Conservation (phyloP, 768 basidiomycete species). For the Leccinum olivaceopallidum region DNA sequence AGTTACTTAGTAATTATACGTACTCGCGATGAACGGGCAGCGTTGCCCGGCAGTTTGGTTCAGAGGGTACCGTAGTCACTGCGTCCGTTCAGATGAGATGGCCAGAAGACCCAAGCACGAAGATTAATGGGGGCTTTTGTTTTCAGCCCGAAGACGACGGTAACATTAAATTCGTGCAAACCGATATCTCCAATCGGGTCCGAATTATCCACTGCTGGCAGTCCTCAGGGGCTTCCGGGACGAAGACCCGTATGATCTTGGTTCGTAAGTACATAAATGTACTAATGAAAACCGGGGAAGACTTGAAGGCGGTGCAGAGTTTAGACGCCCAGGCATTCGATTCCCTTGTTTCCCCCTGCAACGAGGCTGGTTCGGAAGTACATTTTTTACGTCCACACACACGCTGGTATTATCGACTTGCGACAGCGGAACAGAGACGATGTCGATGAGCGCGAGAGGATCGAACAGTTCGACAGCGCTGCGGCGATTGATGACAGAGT, state of each 20-base stretch:
- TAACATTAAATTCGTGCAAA: background rate
- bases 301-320: background rate
- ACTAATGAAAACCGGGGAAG: background rate
- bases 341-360: background rate
- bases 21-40: background rate
- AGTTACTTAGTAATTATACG: background rate
- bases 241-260: background rate
- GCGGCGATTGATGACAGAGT: conserved; percentile 89
- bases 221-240: background rate
- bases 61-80: background rate
- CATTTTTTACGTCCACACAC: background rate
- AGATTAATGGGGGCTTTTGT: background rate
- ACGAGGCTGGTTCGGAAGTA: background rate
- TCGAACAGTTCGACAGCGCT: conserved; percentile 70
- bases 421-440: background rate
- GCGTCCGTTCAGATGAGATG: background rate
- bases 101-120: background rate
- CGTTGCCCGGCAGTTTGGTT: background rate
- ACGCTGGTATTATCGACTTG: background rate
- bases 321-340: background rate
- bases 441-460: conserved; percentile 52
- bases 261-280: background rate
- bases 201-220: background rate
- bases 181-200: background rate
- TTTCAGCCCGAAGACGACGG: background rate